Evolutionary conservation across 768 basidiomycete genomes (phyloP), one percentile per base, ranked within the genome.

Genomic region (Tulasnella sp.): DNA sequence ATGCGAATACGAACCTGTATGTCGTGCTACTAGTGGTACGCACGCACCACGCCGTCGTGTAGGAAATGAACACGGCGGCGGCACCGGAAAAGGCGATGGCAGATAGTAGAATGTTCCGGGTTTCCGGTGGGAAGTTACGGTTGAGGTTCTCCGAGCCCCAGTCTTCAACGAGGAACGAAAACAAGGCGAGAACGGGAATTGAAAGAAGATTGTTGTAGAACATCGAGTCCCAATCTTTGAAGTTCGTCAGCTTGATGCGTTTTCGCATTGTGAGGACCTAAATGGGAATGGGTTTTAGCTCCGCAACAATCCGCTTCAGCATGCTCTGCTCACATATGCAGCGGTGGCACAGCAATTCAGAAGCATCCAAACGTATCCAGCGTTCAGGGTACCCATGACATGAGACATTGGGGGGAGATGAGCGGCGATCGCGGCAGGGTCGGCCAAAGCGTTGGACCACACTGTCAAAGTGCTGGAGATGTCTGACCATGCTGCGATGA

Each of bases 221-320:
- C 92, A 97, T 97, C 11, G 92, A 84, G 66, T 97, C 94, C 93
- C 92, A 96, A 65, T 99, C 94, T 48, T 91, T 83, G 73, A 98
- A 97, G 17, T 89, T 89, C 14, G 91, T 97, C 39, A 75, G 69
- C 73, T 97, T 97, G 75, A 99, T 98, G 57, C 84, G 79, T 69
- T 94, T 97, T 57, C 96, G 81, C 96, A 98, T 98, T 37, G 87
- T 76, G 48, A 99, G 76, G 36, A 96, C 90, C 91, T 94, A 63
- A 15, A 57, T 45, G 23, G 9, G 14, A 6, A 31, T 19, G 5
- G 21, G 51, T 14, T 21, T 11, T 42, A n/a, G 35, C 2, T 37
- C 19, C 49, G 19, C 11, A 11, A 15, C n/a, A 51, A 17, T 17
- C 14, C 21, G 19, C 11, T 48, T 29, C n/a, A 63, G 34, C 15